phyloP scores from a whole-genome alignment of 805 yeast genomes.

The Spathaspora girioi region DNA sequence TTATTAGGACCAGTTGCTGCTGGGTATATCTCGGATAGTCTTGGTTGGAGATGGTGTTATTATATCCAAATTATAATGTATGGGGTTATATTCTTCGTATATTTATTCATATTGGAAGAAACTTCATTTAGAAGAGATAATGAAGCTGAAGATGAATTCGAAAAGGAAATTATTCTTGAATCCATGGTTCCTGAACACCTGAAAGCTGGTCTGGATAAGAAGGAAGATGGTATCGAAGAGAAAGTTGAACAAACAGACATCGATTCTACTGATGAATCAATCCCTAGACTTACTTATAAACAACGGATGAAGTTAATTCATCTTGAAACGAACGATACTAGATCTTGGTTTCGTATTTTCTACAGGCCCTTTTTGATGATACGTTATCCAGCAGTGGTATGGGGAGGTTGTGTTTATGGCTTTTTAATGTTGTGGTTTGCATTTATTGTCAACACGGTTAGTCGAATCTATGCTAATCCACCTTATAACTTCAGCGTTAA shows the following conservation, averaged over 20 bases:
- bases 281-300: slow-evolving; percentile 30
- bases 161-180: slow-evolving; percentile 28
- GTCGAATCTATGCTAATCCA: slow-evolving; percentile 28
- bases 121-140: slow-evolving; percentile 36
- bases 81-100: slow-evolving; percentile 27
- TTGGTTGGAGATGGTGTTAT: slow-evolving; percentile 42
- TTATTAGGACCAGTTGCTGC: slow-evolving; percentile 43
- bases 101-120: slow-evolving; percentile 40
- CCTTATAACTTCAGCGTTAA: slow-evolving; percentile 40
- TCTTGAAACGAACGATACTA: slow-evolving; percentile 34
- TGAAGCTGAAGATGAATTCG: no score
- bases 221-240: slow-evolving; percentile 4
- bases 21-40: slow-evolving; percentile 36
- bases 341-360: slow-evolving; percentile 37
- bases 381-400: slow-evolving; percentile 41
- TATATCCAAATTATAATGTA: no score
- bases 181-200: slow-evolving; percentile 14
- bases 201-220: background rate
- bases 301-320: slow-evolving; percentile 36
- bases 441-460: slow-evolving; percentile 42
- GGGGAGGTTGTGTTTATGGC: slow-evolving; percentile 47
- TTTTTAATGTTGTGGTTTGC: slow-evolving; percentile 52
- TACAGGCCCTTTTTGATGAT: slow-evolving; percentile 32
- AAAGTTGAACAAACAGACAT: no score
- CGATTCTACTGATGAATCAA: slow-evolving; percentile 18